Evolutionary conservation across 768 basidiomycete species (phyloP), one percentile per base, ranked within the genome.

Genomic region (Tremella yokohamensis): DNA sequence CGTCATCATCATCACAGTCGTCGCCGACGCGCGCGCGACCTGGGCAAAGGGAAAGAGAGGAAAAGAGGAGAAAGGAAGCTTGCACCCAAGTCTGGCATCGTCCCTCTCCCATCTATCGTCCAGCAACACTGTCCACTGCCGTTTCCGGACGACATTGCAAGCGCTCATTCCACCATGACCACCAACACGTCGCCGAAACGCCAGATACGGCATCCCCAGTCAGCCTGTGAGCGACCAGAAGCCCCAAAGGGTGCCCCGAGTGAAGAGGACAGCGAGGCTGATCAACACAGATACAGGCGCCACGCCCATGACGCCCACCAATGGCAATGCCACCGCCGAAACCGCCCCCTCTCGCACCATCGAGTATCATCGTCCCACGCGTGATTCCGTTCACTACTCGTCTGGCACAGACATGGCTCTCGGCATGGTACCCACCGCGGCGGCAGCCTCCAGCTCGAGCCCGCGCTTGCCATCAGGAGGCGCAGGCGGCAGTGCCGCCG

Each of bases 361-460:
- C 25, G 73, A 73, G 45, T 76, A 76, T 50, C 72, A 72, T 51
- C 70, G 75, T n/a, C 75, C 75, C n/a, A 67, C 75, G 9, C 66
- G 72, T 40, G 66, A 73, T 57, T 73, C 70, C 26, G 67, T 69
- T 2, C 63, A 72, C 42, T 69, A 75, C 44, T 64, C 75, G n/a
- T 64, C 71, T n/a, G 70, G 67, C 8, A 69, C 70, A 39, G 75
- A 76, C 49, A 69, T 76, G 68, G 66, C 73, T 1, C 62, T 76
- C 34, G 70, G 72, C 8, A 73, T 76, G 75, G 59, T 62, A 16
- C 56, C 69, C 19, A 54, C 74, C 50, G 52, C 38, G 52, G 25
- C 58, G 19, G 49, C 55, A 40, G 39, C 63, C 9, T 52, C 59
- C 11, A 55, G 56, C 19, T 44, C 61, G 19, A 60, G 54, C 29